These are phyloP conservation scores for Rhododendron henanense DNA, from an alignment of 148 eudicot species.

Conservation along the genomic window DNA sequence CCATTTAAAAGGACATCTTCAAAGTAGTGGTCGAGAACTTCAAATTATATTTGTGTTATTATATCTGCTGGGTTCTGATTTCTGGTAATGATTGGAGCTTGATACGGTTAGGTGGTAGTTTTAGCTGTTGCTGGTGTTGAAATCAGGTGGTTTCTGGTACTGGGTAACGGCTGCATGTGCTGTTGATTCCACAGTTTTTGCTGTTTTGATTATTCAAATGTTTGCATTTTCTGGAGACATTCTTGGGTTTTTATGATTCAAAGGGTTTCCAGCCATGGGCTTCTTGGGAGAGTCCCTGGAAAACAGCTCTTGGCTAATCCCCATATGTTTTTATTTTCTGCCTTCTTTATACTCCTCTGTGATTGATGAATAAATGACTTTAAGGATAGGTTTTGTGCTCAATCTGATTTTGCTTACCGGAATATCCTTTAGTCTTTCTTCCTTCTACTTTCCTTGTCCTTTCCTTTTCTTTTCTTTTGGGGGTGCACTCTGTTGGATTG, in stretches of 20 bases:
- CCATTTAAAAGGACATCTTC: background rate
- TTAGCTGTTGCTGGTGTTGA: background rate
- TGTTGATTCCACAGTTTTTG: background rate
- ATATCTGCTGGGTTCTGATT: background rate
- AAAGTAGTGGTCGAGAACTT: background rate
- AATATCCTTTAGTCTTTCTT: background rate
- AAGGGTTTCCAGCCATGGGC: constrained; percentile 6
- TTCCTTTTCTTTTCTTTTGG: background rate
- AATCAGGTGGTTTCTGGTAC: constrained; percentile 1
- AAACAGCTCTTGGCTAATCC: background rate
- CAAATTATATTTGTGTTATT: background rate
- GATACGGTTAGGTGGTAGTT: background rate
- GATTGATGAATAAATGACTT: background rate
- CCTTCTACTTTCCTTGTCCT: background rate
- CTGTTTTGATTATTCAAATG: background rate
- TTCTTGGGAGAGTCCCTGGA: background rate
- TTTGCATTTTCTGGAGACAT: background rate
- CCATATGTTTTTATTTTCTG: background rate
- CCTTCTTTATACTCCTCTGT: background rate
- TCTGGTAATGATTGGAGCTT: background rate
- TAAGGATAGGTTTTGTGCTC: background rate
- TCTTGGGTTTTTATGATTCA: background rate
- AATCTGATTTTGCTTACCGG: background rate
- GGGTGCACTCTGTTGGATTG: background rate
- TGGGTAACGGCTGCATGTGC: constrained; percentile 12